A percentile compares a stretch with the other conserved stretches of the same genome.
phyloP scores from a whole-genome alignment of 2,329 filamentous ascomycete species.

The Plectosphaerella sp. region DNA sequence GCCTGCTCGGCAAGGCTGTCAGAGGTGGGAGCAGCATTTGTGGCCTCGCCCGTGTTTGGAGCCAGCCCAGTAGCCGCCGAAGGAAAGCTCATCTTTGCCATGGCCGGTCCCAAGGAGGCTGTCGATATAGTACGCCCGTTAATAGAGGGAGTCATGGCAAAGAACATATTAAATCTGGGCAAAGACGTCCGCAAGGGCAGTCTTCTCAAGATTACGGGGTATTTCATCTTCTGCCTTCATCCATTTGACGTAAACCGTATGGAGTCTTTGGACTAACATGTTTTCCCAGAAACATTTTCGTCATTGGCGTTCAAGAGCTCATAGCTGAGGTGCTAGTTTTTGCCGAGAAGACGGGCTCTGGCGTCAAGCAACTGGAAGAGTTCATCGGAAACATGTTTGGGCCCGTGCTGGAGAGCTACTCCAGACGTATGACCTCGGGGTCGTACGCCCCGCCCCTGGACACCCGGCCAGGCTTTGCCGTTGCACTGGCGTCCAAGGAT shows the following conservation, averaged over 20 bases:
- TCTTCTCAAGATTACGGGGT: constrained; percentile 36
- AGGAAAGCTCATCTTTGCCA: constrained; percentile 36
- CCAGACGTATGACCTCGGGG: constrained; percentile 20
- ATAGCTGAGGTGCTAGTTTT: constrained; percentile 23
- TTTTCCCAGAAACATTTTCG: constrained; percentile 26
- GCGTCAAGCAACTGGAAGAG: constrained; percentile 16
- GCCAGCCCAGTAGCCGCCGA: constrained; percentile 34
- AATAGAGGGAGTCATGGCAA: constrained; percentile 34
- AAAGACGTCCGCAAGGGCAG: constrained; percentile 33
- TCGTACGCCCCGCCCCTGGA: constrained; percentile 17
- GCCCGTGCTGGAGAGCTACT: constrained; percentile 18
- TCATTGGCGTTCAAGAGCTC: constrained; percentile 17
- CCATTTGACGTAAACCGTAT: too few relatives aligned
- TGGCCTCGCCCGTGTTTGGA: constrained; percentile 36
- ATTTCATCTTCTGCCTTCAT: constrained; percentile 1
- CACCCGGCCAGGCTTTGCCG: constrained; percentile 6
- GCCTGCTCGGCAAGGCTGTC: constrained; percentile 6
- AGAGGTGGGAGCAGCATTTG: constrained; percentile 14
- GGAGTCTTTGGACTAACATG: not conserved
- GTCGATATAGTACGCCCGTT: constrained; percentile 28
- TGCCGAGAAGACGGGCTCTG: constrained; percentile 22
- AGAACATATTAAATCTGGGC: constrained; percentile 32
- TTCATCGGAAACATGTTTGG: constrained; percentile 23
- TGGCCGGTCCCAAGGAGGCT: constrained; percentile 28
- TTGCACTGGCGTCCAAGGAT: constrained; percentile 7